Evolutionary conservation across 345 rosid genomes (phyloP), one percentile per base, ranked within the genome.

Genomic region (Iberis pinnata): DNA sequence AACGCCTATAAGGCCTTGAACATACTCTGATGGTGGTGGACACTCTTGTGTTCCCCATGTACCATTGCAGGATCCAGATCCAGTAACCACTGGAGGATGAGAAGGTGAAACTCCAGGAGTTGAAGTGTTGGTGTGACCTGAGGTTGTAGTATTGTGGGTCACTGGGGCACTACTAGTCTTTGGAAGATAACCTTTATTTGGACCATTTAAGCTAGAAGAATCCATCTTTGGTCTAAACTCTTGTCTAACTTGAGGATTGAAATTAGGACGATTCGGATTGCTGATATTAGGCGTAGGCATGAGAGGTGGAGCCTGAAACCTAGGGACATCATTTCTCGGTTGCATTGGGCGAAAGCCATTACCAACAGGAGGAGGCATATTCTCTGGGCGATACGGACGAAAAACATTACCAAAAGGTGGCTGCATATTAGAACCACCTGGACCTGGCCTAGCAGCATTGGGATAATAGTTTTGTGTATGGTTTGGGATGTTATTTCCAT

Each of bases 1-100:
- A 50, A 83, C 79, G 49, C 95, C 95, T 46, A 83, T 77, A 64
- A 79, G 92, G 66, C 95, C 87, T 75, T 85, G 92, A 32, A 73
- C 79, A 70, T 73, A 75, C 61, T 83, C 83, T 53, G 89, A 58
- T 46, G 88, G 85, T 47, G 70, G 64, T 8, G 76, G 70, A 50
- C 59, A 61, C 52, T 83, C 83, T 60, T 70, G 77, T 63, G 75
- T 75, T 66, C 82, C 81, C 83, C 81, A 67, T 51, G 2, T 53
- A 64, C 68, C 69, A 77, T 29, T 29, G 10, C 43, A 51, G 37
- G 71, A 53, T 55, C 56, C 42, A 20, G 58, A 46, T 26, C 56
- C 67, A 46, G 61, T 11, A 66, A 40, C 53, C 44, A 59, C 18
- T 15, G 53, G 45, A 26, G 62, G 58, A 25, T 74, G 49, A 24